phyloP scores from a whole-genome alignment of 768 basidiomycete genomes.

The Tylopilus subfusipes region DNA sequence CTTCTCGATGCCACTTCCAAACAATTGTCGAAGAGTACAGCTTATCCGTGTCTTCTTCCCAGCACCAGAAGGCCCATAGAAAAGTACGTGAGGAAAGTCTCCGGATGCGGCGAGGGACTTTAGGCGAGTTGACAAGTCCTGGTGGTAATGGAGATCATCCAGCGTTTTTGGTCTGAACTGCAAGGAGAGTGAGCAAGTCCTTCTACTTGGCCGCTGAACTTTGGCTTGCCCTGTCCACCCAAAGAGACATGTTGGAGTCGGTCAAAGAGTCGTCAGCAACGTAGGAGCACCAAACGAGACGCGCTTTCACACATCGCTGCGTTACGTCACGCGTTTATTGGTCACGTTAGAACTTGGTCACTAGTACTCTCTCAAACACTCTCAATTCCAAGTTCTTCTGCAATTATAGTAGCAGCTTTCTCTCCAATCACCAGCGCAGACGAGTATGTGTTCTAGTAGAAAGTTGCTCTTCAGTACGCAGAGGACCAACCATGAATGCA shows the following conservation, averaged over 20 bases:
- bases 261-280: not conserved
- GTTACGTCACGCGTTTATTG: slow-evolving; percentile 32
- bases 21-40: slow-evolving; percentile 83
- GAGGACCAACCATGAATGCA: not conserved
- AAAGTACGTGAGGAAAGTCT: slow-evolving; percentile 96
- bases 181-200: not conserved
- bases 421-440: slow-evolving; percentile 27
- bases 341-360: slow-evolving; percentile 9
- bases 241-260: slow-evolving; percentile 51
- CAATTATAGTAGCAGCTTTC: slow-evolving; percentile 22
- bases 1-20: slow-evolving; percentile 91
- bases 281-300: not conserved
- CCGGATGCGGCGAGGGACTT: slow-evolving; percentile 80
- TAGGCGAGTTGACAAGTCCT: slow-evolving; percentile 72
- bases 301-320: slow-evolving; percentile 11
- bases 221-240: slow-evolving; percentile 50
- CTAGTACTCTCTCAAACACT: slow-evolving; percentile 5
- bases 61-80: slow-evolving; percentile 95
- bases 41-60: slow-evolving; percentile 98
- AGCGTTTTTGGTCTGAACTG: slow-evolving; percentile 85
- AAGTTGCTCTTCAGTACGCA: not conserved
- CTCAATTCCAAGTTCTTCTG: slow-evolving; percentile 20
- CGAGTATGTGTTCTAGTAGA: slow-evolving; percentile 21
- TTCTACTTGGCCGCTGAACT: not conserved
- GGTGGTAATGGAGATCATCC: slow-evolving; percentile 86